Evolutionary conservation across 1,284 basidiomycete genomes (phyloP), one percentile per base, ranked within the genome.

Genomic region (Fomitopsis schrenkii): DNA sequence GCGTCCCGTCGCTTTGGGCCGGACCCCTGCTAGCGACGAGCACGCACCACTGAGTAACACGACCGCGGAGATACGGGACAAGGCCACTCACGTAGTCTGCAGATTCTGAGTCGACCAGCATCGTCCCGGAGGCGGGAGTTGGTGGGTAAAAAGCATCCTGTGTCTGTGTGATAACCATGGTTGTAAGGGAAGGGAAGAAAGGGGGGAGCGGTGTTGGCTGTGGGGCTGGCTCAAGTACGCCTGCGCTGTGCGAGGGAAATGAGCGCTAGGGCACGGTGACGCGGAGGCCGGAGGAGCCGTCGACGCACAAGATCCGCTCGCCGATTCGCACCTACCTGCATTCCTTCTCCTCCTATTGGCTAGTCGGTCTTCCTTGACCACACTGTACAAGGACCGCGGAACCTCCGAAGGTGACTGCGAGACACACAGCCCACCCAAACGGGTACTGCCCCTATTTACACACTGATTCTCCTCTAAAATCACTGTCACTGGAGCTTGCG

Each of bases 1-100:
- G 62, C 63, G 61, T 67, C 67, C 68, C 64, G 69, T 66, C 64
- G 64, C 63, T 44, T 72, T 65, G 67, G 67, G 58, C 54, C 66
- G 30, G 54, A 14, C 7, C 28, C 33, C 28, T 58, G 28, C 33
- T 17, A 9, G 33, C 30, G 56, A 22, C 9, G 55, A 19, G 53
- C 10, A 41, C 22, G 56, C 22, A 10, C 33, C 38, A 40, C 9
- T 50, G 48, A 50, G 48, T n/a, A 45, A 22, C 1, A 50, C 17
- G 6, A 17, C 28, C 6, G 22, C 35, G 7, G 30, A 17, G 17
- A 30, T 17, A 22, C 14, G 36, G 8, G 45, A 12, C 19, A 35
- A 15, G 5, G 28, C n/a, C n/a, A 45, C 52, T 36, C n/a, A 54
- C 52, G 22, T 40, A 58, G 35, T 48, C 42, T 33, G 56, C 22